A percentile compares a stretch with the other conserved stretches of the same genome.
Conservation (phyloP, 177 flowering plant species). For the Vitis hybrid region DNA sequence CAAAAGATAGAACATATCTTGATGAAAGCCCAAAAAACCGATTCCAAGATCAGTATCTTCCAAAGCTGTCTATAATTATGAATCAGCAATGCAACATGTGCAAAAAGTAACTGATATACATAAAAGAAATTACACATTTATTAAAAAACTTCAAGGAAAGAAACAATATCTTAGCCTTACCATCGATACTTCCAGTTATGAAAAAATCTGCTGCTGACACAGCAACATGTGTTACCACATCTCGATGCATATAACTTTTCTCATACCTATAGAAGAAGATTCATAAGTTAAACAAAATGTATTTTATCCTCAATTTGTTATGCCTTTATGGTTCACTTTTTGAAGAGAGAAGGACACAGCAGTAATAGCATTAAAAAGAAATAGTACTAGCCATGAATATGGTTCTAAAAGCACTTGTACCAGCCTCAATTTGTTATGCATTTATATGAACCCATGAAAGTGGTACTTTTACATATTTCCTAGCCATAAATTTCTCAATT, state of each 20-base stretch:
- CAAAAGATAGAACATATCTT: not conserved
- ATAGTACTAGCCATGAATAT: not conserved
- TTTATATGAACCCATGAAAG: too few species aligned
- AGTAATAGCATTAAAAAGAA: not conserved
- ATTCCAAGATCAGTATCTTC: not conserved
- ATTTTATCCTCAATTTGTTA: not conserved
- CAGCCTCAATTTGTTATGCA: too few species aligned
- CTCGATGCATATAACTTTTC: slow-evolving; percentile 98
- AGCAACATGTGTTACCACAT: slow-evolving; percentile 97
- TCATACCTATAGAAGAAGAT: slow-evolving; percentile 67
- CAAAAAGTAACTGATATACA: not conserved
- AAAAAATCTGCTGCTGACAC: slow-evolving; percentile 88
- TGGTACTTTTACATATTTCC: too few species aligned
- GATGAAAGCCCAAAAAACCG: not conserved
- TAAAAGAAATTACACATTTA: too few species aligned
- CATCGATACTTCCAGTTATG: slow-evolving; percentile 90
- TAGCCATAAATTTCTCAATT: too few species aligned
- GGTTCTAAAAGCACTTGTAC: not conserved
- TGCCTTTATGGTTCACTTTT: not conserved
- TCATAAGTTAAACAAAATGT: not conserved
- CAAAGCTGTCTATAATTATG: not conserved
- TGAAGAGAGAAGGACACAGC: not conserved
- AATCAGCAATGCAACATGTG: not conserved
- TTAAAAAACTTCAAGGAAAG: not conserved
- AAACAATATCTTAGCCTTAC: slow-evolving; percentile 32